Conservation (phyloP, 768 basidiomycete genomes). For the Suillus spraguei region DNA sequence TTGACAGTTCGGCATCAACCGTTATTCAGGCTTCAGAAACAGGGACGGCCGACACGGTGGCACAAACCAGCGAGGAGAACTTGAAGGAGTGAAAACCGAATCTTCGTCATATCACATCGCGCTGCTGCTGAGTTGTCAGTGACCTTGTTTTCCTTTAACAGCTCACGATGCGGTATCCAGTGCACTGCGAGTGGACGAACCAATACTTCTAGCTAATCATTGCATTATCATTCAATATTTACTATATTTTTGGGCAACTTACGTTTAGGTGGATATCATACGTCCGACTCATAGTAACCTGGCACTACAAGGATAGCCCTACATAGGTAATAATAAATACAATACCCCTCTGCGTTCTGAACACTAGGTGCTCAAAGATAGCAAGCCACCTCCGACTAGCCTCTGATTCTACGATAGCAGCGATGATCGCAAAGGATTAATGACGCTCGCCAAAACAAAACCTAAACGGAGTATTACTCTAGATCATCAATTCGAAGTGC, state of each 20-base stretch:
- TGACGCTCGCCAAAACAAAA: too few relatives aligned
- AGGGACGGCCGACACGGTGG: not conserved
- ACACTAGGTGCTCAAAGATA: not conserved
- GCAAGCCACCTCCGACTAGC: too few relatives aligned
- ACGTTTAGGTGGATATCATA: not conserved
- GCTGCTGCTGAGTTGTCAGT: not conserved
- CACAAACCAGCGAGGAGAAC: too few relatives aligned
- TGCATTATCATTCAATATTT: not conserved
- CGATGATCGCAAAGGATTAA: too few relatives aligned
- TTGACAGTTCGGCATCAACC: not conserved
- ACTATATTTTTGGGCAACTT: not conserved
- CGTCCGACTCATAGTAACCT: too few relatives aligned
- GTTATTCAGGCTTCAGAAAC: not conserved
- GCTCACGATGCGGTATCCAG: not conserved
- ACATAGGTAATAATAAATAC: not conserved
- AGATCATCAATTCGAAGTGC: too few relatives aligned
- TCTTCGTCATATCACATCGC: not conserved
- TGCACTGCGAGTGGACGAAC: not conserved
- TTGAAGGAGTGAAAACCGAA: not conserved
- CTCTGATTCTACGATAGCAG: too few relatives aligned
- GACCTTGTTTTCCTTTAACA: not conserved
- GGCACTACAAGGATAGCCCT: too few relatives aligned
- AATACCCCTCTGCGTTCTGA: not conserved
- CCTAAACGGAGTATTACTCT: too few relatives aligned
- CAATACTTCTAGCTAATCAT: not conserved